These are phyloP conservation scores for Kwoniella botswanensis DNA, from an alignment of 768 basidiomycete genomes.

Conservation along the genomic window DNA sequence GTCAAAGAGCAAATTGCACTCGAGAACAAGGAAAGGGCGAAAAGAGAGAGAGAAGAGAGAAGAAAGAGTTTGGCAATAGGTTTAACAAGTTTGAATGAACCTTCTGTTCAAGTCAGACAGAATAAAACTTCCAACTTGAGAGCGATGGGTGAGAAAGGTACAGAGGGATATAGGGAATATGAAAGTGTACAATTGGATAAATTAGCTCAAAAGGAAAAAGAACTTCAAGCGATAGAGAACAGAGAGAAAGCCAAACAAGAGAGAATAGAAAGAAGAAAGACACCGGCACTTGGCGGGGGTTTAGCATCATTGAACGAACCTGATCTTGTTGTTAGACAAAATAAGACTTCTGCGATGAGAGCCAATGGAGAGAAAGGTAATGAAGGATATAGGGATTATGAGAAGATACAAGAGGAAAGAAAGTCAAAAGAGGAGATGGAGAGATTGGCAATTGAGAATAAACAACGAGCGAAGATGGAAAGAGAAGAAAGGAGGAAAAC, in stretches of 20 bases:
- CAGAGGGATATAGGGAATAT: neutral
- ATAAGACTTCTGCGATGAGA: constrained; percentile 9
- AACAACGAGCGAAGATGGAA: constrained; percentile 17
- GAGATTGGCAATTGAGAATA: constrained; percentile 18
- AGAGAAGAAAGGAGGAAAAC: constrained; percentile 29
- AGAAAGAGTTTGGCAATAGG: constrained; percentile 30
- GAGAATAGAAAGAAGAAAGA: constrained; percentile 14
- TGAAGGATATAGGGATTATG: constrained; percentile 9
- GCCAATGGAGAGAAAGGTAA: constrained; percentile 13
- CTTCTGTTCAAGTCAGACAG: constrained; percentile 4
- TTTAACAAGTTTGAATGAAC: constrained; percentile 34
- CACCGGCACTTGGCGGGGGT: neutral
- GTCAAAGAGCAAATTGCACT: constrained; percentile 15
- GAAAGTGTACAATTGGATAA: neutral
- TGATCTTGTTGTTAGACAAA: neutral
- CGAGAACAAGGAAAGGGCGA: constrained; percentile 21
- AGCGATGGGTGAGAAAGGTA: constrained; percentile 1
- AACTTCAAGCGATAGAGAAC: neutral
- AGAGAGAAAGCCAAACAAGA: constrained; percentile 12
- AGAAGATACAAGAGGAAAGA: neutral
- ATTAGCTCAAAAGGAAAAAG: neutral
- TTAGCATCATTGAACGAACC: constrained; percentile 4
- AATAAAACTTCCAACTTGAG: neutral
- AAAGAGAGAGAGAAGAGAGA: constrained; percentile 17
- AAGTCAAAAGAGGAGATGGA: neutral